phyloP scores from a whole-genome alignment of 1,139 yeast species.

The Debaryomycetaceae sp. region DNA sequence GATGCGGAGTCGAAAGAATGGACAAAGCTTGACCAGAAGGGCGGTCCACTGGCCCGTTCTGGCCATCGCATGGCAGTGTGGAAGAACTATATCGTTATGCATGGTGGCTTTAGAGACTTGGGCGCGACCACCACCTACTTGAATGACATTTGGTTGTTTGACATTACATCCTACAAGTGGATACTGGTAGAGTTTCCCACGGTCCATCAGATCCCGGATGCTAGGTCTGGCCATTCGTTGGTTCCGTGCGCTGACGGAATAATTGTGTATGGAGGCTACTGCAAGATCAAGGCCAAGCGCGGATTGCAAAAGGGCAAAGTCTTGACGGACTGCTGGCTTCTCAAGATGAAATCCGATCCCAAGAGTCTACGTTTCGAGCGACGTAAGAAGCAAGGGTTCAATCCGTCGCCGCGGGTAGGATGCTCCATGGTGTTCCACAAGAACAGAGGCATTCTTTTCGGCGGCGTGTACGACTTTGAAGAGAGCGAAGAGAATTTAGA shows the following conservation, averaged over 20 bases:
- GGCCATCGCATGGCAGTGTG: constrained; percentile 87
- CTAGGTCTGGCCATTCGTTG: constrained; percentile 88
- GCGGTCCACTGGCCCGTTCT: constrained; percentile 76
- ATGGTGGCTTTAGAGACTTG: constrained; percentile 90
- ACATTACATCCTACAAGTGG: constrained; percentile 85
- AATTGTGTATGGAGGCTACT: constrained; percentile 84
- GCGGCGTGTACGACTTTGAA: constrained; percentile 91
- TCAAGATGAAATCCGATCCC: constrained; percentile 84
- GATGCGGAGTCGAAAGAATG: constrained; percentile 82
- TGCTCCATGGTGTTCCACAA: constrained; percentile 83
- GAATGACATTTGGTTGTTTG: constrained; percentile 87
- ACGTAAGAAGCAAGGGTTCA: constrained; percentile 78
- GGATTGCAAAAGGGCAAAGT: constrained; percentile 89
- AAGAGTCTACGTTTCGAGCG: constrained; percentile 78
- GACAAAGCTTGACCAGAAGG: constrained; percentile 71
- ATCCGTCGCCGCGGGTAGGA: constrained; percentile 91
- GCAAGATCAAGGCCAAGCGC: constrained; percentile 83
- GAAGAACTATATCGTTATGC: constrained; percentile 79
- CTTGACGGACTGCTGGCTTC: constrained; percentile 76
- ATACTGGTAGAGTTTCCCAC: constrained; percentile 78
- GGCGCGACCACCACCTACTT: constrained; percentile 77
- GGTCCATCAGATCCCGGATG: constrained; percentile 73
- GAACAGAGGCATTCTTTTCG: constrained; percentile 87
- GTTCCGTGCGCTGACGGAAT: constrained; percentile 80
- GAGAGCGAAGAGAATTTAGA: constrained; percentile 91